phyloP scores from a whole-genome alignment of 2,329 filamentous ascomycete species.

The Xylaria sp. region DNA sequence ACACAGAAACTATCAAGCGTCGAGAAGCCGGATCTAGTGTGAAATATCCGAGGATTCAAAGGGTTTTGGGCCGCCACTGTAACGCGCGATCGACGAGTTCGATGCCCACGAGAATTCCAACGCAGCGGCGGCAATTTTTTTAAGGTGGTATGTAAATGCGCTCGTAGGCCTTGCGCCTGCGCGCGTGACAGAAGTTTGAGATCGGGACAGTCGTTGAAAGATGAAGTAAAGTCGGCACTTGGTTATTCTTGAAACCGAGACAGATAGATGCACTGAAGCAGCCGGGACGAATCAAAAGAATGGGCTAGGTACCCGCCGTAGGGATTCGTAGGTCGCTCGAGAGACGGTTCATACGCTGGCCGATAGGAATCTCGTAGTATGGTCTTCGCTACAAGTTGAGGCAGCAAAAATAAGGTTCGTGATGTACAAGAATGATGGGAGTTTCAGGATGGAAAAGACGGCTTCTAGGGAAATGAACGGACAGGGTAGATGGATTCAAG shows the following conservation, averaged over 20 bases:
- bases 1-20: neutral
- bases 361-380: neutral
- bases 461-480: slow-evolving; percentile 23
- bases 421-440: slow-evolving; percentile 1
- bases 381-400: slow-evolving; percentile 3
- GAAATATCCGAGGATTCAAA: neutral
- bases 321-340: slow-evolving; percentile 5
- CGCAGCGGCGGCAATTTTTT: neutral
- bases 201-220: neutral
- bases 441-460: slow-evolving; percentile 18
- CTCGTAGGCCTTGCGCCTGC: slow-evolving; percentile 4
- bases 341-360: neutral
- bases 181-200: neutral
- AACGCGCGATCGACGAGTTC: slow-evolving; percentile 4
- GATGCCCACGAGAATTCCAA: slow-evolving; percentile 1
- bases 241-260: neutral
- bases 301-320: neutral
- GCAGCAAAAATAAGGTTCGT: neutral
- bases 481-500: slow-evolving; percentile 22
- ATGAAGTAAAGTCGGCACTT: slow-evolving; percentile 8
- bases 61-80: slow-evolving; percentile 15
- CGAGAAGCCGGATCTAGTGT: neutral
- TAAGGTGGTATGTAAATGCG: neutral
- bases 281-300: slow-evolving; percentile 6
- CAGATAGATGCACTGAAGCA: slow-evolving; percentile 6